These are phyloP conservation scores for Colletotrichum higginsianum DNA, from an alignment of 2,329 filamentous ascomycete species.

Conservation along the genomic window DNA sequence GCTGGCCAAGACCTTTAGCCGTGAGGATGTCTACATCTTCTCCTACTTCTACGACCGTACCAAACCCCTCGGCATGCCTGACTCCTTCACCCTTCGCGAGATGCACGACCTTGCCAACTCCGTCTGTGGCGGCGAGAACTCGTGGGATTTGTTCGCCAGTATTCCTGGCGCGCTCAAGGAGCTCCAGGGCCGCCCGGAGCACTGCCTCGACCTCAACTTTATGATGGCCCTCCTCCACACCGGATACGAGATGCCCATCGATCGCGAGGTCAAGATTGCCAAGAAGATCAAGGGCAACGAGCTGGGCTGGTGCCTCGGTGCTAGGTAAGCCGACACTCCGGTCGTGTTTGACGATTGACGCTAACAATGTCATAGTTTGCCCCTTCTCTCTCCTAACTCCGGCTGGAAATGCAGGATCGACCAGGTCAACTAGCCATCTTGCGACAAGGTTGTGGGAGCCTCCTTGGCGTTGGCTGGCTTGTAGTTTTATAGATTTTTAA, in stretches of 20 bases:
- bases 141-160: constrained; percentile 85
- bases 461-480: constrained; percentile 33
- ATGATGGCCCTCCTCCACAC: constrained; percentile 94
- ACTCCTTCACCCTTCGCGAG: constrained; percentile 93
- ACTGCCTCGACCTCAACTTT: constrained; percentile 96
- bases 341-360: constrained; percentile 31
- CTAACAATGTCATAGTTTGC: constrained; percentile 75
- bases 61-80: constrained; percentile 96
- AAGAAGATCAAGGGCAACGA: constrained; percentile 99
- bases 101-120: constrained; percentile 87
- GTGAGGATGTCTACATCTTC: constrained; percentile 95
- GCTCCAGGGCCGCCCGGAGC: constrained; percentile 86
- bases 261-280: constrained; percentile 95
- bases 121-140: constrained; percentile 84
- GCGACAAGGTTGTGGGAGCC: constrained; percentile 11
- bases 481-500: constrained; percentile 44
- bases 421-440: constrained; percentile 68
- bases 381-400: constrained; percentile 83
- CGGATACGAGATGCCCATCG: constrained; percentile 97
- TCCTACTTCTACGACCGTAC: constrained; percentile 99
- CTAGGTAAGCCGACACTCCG: constrained; percentile 76
- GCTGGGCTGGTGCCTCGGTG: constrained; percentile 96
- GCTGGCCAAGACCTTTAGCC: constrained; percentile 90
- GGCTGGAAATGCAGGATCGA: constrained; percentile 93
- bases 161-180: constrained; percentile 86